Percentiles rank a stretch among this genome's conserved stretches.
Evolutionary conservation across 2,329 filamentous ascomycete genomes (phyloP).

Genomic region (Madurella mycetomatis): DNA sequence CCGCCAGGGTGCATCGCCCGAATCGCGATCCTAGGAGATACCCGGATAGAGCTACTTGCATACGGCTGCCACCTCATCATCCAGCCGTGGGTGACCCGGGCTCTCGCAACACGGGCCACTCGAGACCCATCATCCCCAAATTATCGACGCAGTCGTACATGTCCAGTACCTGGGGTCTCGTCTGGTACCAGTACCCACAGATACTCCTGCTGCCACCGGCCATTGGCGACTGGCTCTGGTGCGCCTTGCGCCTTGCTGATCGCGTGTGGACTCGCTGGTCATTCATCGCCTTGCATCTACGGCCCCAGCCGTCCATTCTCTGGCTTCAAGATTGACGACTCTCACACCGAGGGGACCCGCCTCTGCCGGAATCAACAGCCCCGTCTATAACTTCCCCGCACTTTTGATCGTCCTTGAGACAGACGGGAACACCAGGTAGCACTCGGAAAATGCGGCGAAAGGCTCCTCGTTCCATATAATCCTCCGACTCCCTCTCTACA

Average conservation of each 20-base stretch:
- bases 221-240: constrained; percentile 19
- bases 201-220: constrained; percentile 22
- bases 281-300: constrained; percentile 25
- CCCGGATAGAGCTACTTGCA: constrained; percentile 44
- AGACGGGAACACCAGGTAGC: constrained; percentile 14
- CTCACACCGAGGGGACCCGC: constrained; percentile 15
- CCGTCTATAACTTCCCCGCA: constrained; percentile 27
- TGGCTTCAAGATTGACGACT: constrained; percentile 14
- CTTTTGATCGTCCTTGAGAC: constrained; percentile 16
- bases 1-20: constrained; percentile 6
- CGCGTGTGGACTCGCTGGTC: constrained; percentile 21
- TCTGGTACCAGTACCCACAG: constrained; percentile 32
- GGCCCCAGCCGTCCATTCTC: constrained; percentile 19
- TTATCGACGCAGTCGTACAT: constrained; percentile 28
- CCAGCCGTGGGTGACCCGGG: constrained; percentile 35
- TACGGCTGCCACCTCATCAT: constrained; percentile 44
- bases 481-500: constrained; percentile 13
- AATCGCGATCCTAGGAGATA: constrained; percentile 31
- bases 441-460: constrained; percentile 30
- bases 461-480: constrained; percentile 23
- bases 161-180: constrained; percentile 28
- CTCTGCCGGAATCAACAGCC: constrained; percentile 20
- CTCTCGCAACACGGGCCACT: constrained; percentile 38
- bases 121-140: constrained; percentile 32
- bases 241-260: constrained; percentile 27